Percentiles rank a stretch among this genome's conserved stretches.
phyloP scores from a whole-genome alignment of 73 alveolate genomes.

The Urostyla sp. region DNA sequence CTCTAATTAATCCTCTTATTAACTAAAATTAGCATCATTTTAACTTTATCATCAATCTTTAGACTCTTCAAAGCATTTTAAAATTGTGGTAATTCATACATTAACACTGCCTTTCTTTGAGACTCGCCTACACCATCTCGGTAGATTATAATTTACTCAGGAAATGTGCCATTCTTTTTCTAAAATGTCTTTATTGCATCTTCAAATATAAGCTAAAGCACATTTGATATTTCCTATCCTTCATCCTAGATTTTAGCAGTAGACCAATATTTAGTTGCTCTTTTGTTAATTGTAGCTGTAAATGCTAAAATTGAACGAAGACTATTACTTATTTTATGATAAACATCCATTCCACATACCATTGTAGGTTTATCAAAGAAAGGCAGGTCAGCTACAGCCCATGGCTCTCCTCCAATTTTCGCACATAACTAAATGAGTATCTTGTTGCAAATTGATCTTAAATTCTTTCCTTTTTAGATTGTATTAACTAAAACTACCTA shows the following conservation, averaged over 20 bases:
- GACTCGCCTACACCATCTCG: conserved; percentile 84
- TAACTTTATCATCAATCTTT: conserved; percentile 42
- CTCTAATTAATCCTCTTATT: conserved; percentile 71
- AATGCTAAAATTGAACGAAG: conserved; percentile 22
- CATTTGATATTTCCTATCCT: conserved; percentile 60
- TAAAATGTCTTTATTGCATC: conserved; percentile 13
- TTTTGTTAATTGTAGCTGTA: conserved; percentile 48
- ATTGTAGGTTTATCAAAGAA: conserved; percentile 75
- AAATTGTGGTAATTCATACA: conserved; percentile 60
- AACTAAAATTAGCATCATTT: conserved; percentile 68
- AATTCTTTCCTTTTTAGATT: conserved; percentile 59
- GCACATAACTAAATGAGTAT: conserved; percentile 79
- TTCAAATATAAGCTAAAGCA: conserved; percentile 8
- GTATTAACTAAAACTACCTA: conserved; percentile 77
- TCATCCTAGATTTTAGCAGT: conserved; percentile 32
- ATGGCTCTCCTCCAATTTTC: conserved; percentile 80
- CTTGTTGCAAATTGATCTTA: conserved; percentile 73
- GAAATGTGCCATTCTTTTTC: conserved; percentile 45
- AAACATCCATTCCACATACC: conserved; percentile 75
- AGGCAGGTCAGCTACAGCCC: conserved; percentile 79
- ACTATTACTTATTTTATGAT: conserved; percentile 47
- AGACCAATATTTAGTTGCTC: conserved; percentile 49
- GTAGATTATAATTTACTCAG: conserved; percentile 75
- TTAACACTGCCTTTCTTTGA: conserved; percentile 62
- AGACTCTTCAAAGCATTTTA: conserved; percentile 36